phyloP scores from a whole-genome alignment of 2,329 filamentous ascomycete species.

The Fusarium musae region DNA sequence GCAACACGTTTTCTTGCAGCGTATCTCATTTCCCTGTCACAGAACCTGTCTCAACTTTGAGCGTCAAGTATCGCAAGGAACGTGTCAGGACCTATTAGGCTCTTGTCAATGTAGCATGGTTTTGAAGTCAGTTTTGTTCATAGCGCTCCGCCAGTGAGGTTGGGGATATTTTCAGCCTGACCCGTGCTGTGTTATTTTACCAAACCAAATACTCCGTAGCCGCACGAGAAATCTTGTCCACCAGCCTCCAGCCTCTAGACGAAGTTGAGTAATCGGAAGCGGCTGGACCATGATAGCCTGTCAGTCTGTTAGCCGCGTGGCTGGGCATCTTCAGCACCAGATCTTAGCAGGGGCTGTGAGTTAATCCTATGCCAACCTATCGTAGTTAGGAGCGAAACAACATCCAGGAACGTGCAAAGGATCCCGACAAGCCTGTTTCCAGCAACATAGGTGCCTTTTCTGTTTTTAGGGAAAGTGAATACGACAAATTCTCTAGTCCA shows the following conservation, averaged over 20 bases:
- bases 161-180: constrained; percentile 13
- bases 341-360: not conserved
- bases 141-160: constrained; percentile 21
- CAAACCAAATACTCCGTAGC: constrained; percentile 8
- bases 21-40: constrained; percentile 18
- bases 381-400: constrained; percentile 13
- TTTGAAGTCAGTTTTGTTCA: constrained; percentile 1
- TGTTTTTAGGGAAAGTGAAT: constrained; percentile 22
- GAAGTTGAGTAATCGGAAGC: constrained; percentile 8
- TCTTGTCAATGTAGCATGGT: not conserved
- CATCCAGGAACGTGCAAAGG: constrained; percentile 24
- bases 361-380: constrained; percentile 10
- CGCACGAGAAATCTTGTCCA: constrained; percentile 20
- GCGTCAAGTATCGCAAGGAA: constrained; percentile 4
- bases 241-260: constrained; percentile 1
- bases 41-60: constrained; percentile 5
- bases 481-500: constrained; percentile 9
- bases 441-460: constrained; percentile 24
- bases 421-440: constrained; percentile 22
- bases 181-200: constrained; percentile 20
- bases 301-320: constrained; percentile 28
- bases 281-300: constrained; percentile 4
- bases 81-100: not conserved
- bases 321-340: constrained; percentile 14
- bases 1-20: constrained; percentile 30